Evolutionary conservation across 2,329 filamentous ascomycete genomes (phyloP).

Genomic region (Aspergillus jensenii): DNA sequence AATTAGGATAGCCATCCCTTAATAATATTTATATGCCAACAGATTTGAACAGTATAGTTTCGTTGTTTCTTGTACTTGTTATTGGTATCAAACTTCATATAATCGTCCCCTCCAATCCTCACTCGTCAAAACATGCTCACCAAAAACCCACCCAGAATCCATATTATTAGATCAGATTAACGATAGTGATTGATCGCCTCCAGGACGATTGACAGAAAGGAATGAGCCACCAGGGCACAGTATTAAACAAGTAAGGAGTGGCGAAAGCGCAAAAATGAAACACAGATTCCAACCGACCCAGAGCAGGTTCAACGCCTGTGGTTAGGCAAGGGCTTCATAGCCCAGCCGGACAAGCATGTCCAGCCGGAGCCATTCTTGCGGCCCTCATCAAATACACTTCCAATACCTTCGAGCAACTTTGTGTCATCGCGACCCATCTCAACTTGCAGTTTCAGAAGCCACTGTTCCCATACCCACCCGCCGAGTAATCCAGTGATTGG

Average conservation of each 20-base stretch:
- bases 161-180: neutral
- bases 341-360: conserved; percentile 61
- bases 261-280: conserved; percentile 3
- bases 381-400: conserved; percentile 60
- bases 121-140: neutral
- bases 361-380: conserved; percentile 58
- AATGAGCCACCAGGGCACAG: conserved; percentile 15
- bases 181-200: neutral
- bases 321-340: conserved; percentile 49
- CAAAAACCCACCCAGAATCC: neutral
- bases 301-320: neutral
- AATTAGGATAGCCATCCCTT: too few relatives aligned
- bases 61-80: neutral
- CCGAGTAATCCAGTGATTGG: conserved; percentile 79
- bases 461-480: conserved; percentile 92
- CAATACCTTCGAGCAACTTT: conserved; percentile 55
- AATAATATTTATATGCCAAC: neutral
- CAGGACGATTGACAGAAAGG: neutral
- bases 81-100: conserved; percentile 1
- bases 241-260: conserved; percentile 4
- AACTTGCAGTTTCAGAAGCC: conserved; percentile 83
- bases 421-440: conserved; percentile 72
- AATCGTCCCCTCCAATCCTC: neutral
- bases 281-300: neutral
- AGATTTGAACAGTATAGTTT: neutral